phyloP scores from a whole-genome alignment of 1,284 basidiomycete species.

The Phlebopus sp. region DNA sequence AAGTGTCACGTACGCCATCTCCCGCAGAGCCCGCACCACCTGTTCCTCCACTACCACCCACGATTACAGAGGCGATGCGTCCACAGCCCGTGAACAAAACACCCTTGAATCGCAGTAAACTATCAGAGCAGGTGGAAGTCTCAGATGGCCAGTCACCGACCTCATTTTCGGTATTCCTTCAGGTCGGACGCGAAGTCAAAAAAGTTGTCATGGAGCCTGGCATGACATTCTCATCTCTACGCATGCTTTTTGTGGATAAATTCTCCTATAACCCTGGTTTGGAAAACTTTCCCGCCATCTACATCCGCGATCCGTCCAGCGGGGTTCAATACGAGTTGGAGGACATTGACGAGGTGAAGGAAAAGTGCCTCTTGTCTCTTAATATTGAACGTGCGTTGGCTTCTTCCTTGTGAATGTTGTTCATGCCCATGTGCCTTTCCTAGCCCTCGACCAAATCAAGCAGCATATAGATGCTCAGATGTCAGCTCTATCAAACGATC shows the following conservation, averaged over 20 bases:
- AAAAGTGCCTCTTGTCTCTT: slow-evolving; percentile 83
- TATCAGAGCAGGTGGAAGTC: slow-evolving; percentile 19
- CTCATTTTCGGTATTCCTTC: slow-evolving; percentile 77
- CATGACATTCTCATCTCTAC: slow-evolving; percentile 68
- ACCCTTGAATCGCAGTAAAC: slow-evolving; percentile 23
- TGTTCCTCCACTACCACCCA: slow-evolving; percentile 42
- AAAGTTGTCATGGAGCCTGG: slow-evolving; percentile 75
- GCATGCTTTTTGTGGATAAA: slow-evolving; percentile 91
- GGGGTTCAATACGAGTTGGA: slow-evolving; percentile 96
- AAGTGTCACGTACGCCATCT: slow-evolving; percentile 25
- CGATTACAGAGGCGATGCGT: slow-evolving; percentile 25
- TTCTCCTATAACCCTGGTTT: slow-evolving; percentile 93
- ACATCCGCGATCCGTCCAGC: slow-evolving; percentile 87
- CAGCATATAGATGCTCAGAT: slow-evolving; percentile 95
- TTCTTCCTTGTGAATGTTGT: slow-evolving; percentile 2
- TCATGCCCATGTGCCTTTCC: slow-evolving; percentile 9
- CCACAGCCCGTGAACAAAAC: slow-evolving; percentile 36
- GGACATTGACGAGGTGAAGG: slow-evolving; percentile 90
- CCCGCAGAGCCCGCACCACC: slow-evolving; percentile 42
- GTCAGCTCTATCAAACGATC: slow-evolving; percentile 80
- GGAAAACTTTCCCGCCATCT: slow-evolving; percentile 95
- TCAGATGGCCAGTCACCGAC: slow-evolving; percentile 31
- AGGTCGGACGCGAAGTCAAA: slow-evolving; percentile 90
- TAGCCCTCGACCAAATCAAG: slow-evolving; percentile 97
- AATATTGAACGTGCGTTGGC: slow-evolving; percentile 90